Evolutionary conservation across 2,329 filamentous ascomycete species (phyloP), one percentile per base, ranked within the genome.

Genomic region (Aphanoascus verrucosus): DNA sequence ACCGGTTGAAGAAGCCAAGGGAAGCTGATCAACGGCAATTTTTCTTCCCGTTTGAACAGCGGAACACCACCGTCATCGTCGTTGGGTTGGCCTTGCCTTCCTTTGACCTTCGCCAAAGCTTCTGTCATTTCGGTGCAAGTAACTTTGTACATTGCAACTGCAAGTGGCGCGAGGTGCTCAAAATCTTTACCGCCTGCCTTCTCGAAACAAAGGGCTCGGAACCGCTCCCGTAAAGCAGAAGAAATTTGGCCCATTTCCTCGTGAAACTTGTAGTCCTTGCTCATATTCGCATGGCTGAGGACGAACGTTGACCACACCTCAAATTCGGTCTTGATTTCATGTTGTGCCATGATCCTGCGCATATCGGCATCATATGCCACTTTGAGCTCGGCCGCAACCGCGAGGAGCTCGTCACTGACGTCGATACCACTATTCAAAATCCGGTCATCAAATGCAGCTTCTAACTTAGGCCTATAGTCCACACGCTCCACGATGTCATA

Each of bases 231-330:
- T 28, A 97, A 71, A 0, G 75, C 74, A 1, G 73, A 73, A 1
- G 84, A 79, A 17, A 91, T 80, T 3, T 76, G 74, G 0, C 85
- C 86, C 32, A 97, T 81, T 14, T 86, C 84, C 67, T 98, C 91
- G 47, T 89, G 83, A 46, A 89, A 80, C 63, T 93, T 94, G 72
- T 94, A 97, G 58, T 93, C 87, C 7, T 77, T 80, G 34, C 80
- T 82, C 23, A 87, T 77, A 0, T 81, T 77, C 7, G 86, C 85
- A 63, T 85, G 87, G 1, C 79, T 78, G 55, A 97, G 74, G 1
- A 90, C 81, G 66, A 96, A 97, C 0, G 87, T 84, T 0, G 88
- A 85, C 82, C 85, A 96, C 9, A 94, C 79, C 67, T 98, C 93
- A 59, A 95, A 96, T 62, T 98, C 93, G 0, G 86, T 94, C 15